Evolutionary conservation across 805 yeast species (phyloP), one percentile per base, ranked within the genome.

Genomic region (Candida tammaniensis): DNA sequence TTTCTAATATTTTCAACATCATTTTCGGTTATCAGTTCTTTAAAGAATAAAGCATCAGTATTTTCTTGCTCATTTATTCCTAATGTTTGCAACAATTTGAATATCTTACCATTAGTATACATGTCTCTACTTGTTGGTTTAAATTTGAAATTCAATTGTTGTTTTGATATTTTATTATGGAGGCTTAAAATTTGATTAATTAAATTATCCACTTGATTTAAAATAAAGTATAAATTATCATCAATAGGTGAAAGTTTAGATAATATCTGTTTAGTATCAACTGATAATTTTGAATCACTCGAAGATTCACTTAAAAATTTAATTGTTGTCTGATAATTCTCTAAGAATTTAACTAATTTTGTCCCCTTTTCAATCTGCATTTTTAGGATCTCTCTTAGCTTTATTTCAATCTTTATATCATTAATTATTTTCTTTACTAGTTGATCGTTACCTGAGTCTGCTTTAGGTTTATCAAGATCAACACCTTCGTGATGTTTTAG

Each of bases 401-500:
- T 52, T 16, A 76, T 51, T 43, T 78, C 80, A 12, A 50, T 39
- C 26, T 64, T 57, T 11, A 78, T 63, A 24, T 68, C 59, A 15
- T 54, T 51, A 28, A 69, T 52, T 11, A 74, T 30, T 11, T 48
- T 40, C 17, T 51, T 44, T 4, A 72, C 58, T 31, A 52, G 42
- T 2, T 47, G 36, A 41, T 68, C 72, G 10, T 46, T 53, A 4
- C 24, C 28, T 15, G 24, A 21, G 9, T 47, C 44, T 4, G 27
- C 19, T 11, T 20, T 22, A n/a, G 6, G 12, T n/a, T 16, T 30
- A 9, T 24, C 13, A 30, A 53, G 55, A 10, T 47, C 59, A n/a
- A 83, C 48, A 1, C 70, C 76, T 33, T 74, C 70, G 38, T 89
- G 93, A 51, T 86, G 93, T 31, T 70, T 70, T 30, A 88, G 61